These are phyloP conservation scores for Aspergillus sp. DNA, from an alignment of 2,329 filamentous ascomycete genomes.

Conservation along the genomic window DNA sequence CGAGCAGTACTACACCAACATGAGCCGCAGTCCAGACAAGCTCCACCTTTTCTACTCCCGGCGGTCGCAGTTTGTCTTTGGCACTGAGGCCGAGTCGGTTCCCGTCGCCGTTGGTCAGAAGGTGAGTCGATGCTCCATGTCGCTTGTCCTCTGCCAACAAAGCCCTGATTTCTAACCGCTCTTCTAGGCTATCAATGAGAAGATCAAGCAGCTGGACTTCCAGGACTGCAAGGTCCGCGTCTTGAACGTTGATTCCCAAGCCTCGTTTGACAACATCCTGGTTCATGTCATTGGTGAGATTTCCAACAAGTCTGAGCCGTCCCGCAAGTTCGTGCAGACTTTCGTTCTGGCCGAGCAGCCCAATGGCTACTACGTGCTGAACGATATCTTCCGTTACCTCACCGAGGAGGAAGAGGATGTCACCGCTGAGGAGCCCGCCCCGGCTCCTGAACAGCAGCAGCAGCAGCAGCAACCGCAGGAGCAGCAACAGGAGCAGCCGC, in stretches of 20 bases:
- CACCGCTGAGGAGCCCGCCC: constrained; percentile 35
- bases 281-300: constrained; percentile 98
- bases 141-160: not conserved
- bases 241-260: constrained; percentile 94
- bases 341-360: constrained; percentile 95
- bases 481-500: constrained; percentile 13
- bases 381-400: constrained; percentile 95
- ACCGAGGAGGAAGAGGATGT: constrained; percentile 65
- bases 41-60: constrained; percentile 96
- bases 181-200: constrained; percentile 77
- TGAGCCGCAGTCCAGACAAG: constrained; percentile 90
- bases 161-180: constrained; percentile 5
- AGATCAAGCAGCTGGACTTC: constrained; percentile 87
- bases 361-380: constrained; percentile 95
- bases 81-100: constrained; percentile 81
- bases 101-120: constrained; percentile 79
- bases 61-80: constrained; percentile 89
- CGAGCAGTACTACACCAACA: constrained; percentile 96
- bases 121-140: constrained; percentile 50
- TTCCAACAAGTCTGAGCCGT: constrained; percentile 83
- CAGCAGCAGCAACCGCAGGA: not conserved
- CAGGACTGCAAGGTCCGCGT: constrained; percentile 98
- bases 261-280: constrained; percentile 85
- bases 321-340: constrained; percentile 95
- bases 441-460: constrained; percentile 19